Evolutionary conservation across 345 rosid genomes (phyloP).

Genomic region (Gossypium australe): DNA sequence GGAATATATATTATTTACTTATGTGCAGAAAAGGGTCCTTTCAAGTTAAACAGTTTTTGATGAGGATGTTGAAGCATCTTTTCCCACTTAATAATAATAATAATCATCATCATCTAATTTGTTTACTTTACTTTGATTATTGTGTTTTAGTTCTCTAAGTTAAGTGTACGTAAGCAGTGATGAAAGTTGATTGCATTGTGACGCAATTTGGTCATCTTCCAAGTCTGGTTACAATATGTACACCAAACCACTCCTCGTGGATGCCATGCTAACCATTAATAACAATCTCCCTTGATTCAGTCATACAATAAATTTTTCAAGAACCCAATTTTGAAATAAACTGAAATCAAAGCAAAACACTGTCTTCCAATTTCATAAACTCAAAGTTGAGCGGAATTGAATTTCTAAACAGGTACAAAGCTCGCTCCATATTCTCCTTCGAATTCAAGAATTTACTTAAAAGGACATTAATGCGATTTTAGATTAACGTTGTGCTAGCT

Average conservation of each 20-base stretch:
- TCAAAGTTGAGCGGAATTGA: too few species aligned
- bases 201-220: constrained; percentile 15
- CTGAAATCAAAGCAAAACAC: too few species aligned
- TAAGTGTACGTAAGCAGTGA: constrained; percentile 37
- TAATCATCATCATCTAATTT: neutral
- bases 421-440: too few species aligned
- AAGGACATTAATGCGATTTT: too few species aligned
- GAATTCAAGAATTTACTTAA: too few species aligned
- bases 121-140: neutral
- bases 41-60: neutral
- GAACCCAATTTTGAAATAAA: too few species aligned
- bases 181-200: constrained; percentile 24
- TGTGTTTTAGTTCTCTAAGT: constrained; percentile 1
- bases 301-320: too few species aligned
- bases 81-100: neutral
- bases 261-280: too few species aligned
- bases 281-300: too few species aligned
- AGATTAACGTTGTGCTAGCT: too few species aligned
- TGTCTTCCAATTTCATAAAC: too few species aligned
- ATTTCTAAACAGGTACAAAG: too few species aligned
- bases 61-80: constrained; percentile 7
- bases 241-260: neutral
- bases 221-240: neutral
- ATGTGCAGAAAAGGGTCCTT: neutral
- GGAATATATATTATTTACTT: neutral